Base-by-base conservation (phyloP, 495 filamentous ascomycete genomes). In the Penicillium silybi region DNA sequence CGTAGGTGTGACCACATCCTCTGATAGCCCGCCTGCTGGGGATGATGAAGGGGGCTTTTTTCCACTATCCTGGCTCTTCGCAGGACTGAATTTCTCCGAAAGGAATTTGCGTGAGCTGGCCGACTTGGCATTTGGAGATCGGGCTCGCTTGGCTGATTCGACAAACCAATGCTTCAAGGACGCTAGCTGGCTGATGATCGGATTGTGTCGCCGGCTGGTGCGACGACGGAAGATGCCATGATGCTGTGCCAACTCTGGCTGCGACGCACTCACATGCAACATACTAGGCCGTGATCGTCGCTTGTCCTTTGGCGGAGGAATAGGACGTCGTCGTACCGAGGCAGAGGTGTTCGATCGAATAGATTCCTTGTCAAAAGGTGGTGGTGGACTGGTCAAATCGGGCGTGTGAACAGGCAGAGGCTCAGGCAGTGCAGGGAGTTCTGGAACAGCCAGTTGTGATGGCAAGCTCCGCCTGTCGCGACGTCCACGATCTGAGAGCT, bases 121-220 rank as follows among this genome's bases (percentile, higher is more conserved):
- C 20, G 61, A 57, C 48, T 72, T 74, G 8, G 64, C 52, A 53
- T 71, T 68, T 1, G 88, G 88, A 27, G 87, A 90, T 41, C 80
- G 83, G 41, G 85, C 82, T 42, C 87, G 74, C 66, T 89, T 91
- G 29, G 86, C 82, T 41, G 84, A 86, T 50, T 90, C 86, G 39
- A 88, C 78, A 57, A 92, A 83, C 88, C 88, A 92, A 58, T 89
- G 86, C 59, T 97, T 97, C 69, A 96, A 83, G 18, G 86, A 86
- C 1, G 90, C 87, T 5, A 92, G 69, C 59, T 91, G 88, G 58
- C 85, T 85, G 41, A 90, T 80, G 42, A 92, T 80, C 23, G 86
- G 78, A 58, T 88, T 80, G 56, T 84, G 84, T 50, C 80, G 84
- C 40, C 80, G 79, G 51, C 67, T 65, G 25, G 71, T 73, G 37